phyloP scores from a whole-genome alignment of 108 stramenopile species.

The Cyclotella baltica region DNA sequence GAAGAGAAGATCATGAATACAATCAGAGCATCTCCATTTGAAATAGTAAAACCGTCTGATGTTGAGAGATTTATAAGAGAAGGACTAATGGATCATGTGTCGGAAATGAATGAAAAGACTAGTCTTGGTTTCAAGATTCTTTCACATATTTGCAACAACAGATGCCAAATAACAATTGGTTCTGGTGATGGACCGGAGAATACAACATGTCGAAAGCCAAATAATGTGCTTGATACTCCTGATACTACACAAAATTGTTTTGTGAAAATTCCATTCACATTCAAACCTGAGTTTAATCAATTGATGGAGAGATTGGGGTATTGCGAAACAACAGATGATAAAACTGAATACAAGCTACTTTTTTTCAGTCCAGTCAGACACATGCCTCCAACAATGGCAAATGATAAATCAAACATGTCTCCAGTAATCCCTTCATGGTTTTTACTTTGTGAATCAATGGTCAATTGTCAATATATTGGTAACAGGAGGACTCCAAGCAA shows the following conservation, averaged over 20 bases:
- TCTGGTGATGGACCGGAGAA: neutral
- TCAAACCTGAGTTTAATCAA: neutral
- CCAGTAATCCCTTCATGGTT: neutral
- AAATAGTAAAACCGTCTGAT: neutral
- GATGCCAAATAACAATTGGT: conserved; percentile 1
- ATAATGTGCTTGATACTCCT: neutral
- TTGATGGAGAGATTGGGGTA: neutral
- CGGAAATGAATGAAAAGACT: neutral
- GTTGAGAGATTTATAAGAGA: neutral
- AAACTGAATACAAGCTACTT: neutral
- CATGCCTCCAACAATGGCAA: neutral
- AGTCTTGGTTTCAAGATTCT: neutral
- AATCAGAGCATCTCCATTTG: neutral
- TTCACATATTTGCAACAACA: neutral
- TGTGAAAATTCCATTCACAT: neutral
- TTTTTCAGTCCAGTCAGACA: neutral
- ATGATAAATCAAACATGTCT: neutral
- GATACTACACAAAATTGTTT: neutral
- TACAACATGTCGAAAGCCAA: neutral
- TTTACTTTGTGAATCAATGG: neutral
- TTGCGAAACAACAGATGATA: neutral
- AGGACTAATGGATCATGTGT: neutral
- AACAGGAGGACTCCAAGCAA: neutral
- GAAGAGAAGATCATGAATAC: neutral
- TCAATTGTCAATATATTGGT: neutral